phyloP scores from a whole-genome alignment of 2,329 filamentous ascomycete species.

The Botrytis elliptica region DNA sequence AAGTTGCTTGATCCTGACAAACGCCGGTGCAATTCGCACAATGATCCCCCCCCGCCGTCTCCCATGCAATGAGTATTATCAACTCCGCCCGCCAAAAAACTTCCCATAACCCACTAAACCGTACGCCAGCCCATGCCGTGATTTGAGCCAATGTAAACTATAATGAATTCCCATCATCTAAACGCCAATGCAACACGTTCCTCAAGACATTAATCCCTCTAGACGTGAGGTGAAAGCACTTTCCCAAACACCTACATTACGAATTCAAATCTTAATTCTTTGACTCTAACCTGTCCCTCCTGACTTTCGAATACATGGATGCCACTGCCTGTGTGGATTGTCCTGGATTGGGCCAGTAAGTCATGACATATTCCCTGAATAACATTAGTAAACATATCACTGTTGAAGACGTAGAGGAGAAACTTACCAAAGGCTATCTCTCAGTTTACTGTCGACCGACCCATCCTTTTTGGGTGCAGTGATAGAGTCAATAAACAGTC shows the following conservation, averaged over 20 bases:
- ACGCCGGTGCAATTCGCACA: conserved; percentile 15
- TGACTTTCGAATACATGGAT: conserved; percentile 37
- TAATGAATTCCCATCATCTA: conserved; percentile 9
- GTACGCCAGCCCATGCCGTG: conserved; percentile 13
- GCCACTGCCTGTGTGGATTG: conserved; percentile 33
- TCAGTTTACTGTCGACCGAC: conserved; percentile 32
- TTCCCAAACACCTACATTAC: background rate
- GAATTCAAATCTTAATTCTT: conserved; percentile 5
- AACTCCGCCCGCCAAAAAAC: conserved; percentile 9
- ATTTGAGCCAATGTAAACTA: conserved; percentile 14
- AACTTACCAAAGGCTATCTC: conserved; percentile 38
- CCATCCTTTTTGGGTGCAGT: conserved; percentile 20
- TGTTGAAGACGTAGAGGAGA: background rate
- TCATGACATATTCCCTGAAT: conserved; percentile 38
- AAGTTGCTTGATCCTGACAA: conserved; percentile 1
- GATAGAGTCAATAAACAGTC: conserved; percentile 56
- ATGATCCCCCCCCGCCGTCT: background rate
- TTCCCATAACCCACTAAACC: conserved; percentile 3
- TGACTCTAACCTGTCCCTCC: conserved; percentile 20
- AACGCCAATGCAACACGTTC: conserved; percentile 14
- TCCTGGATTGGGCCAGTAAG: conserved; percentile 37
- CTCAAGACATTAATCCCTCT: conserved; percentile 11
- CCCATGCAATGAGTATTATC: conserved; percentile 12
- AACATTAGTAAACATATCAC: conserved; percentile 25
- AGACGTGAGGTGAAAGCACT: background rate